Evolutionary conservation across 768 basidiomycete genomes (phyloP).

Genomic region (Naganishia kalamii): DNA sequence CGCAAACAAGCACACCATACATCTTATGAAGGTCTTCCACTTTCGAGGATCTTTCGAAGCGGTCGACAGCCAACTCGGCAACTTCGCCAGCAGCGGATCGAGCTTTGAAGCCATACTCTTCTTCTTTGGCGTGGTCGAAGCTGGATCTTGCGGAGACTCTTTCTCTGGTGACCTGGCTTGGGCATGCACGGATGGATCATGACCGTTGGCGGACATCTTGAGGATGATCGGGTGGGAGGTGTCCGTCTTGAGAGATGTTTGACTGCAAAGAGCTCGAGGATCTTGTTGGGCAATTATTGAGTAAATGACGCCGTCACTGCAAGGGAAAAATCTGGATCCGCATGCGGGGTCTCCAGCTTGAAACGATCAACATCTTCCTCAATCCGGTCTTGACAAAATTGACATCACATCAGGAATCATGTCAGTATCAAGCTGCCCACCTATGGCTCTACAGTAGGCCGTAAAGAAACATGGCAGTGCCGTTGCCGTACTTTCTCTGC

Average conservation of each 20-base stretch:
- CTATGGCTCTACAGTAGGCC: too few species aligned
- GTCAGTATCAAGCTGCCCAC: too few species aligned
- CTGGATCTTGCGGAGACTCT: neutral
- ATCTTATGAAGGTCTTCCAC: conserved; percentile 44
- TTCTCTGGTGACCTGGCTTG: neutral
- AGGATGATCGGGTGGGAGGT: neutral
- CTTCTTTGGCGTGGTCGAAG: neutral
- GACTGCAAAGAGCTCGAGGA: too few species aligned
- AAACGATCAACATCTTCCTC: neutral
- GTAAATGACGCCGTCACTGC: too few species aligned
- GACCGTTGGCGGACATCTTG: neutral
- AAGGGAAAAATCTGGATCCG: neutral
- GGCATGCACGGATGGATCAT: neutral
- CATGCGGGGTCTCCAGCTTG: neutral
- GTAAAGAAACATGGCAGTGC: neutral
- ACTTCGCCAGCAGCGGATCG: neutral
- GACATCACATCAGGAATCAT: too few species aligned
- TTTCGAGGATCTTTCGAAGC: conserved; percentile 26
- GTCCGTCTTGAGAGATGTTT: neutral
- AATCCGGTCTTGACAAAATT: too few species aligned
- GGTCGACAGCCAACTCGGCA: neutral
- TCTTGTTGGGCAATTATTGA: too few species aligned
- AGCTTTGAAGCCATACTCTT: neutral
- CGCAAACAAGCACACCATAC: conserved; percentile 37
- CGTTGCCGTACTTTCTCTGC: conserved; percentile 8